phyloP scores from a whole-genome alignment of 495 filamentous ascomycete genomes.

The Penicillium alfredii region DNA sequence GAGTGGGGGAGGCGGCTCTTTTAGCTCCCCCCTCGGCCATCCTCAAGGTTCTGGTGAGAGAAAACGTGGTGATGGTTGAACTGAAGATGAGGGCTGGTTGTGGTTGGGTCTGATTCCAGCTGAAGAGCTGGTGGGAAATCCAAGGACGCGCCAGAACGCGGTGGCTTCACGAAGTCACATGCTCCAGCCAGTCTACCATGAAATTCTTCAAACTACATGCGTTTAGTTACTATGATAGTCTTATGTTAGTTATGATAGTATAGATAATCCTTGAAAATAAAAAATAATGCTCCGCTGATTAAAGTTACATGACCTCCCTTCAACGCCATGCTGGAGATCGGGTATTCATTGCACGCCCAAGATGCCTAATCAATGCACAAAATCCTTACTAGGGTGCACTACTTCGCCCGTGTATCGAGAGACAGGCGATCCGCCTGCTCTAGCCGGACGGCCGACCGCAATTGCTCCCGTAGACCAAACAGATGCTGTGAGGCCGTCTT shows the following conservation, averaged over 20 bases:
- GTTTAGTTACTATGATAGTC: no score
- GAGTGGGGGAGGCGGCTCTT: conserved; percentile 29
- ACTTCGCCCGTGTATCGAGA: conserved; percentile 59
- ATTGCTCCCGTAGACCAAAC: conserved; percentile 51
- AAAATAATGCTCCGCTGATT: no score
- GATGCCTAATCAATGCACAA: no score
- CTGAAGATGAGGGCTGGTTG: background rate
- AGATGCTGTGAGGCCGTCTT: conserved; percentile 54
- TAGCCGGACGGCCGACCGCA: conserved; percentile 61
- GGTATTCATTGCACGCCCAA: no score
- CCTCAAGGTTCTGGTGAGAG: conserved; percentile 16
- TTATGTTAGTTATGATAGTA: no score
- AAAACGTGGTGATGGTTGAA: conserved; percentile 11
- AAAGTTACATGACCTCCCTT: no score
- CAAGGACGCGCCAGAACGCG: conserved; percentile 26
- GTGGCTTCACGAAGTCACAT: conserved; percentile 43
- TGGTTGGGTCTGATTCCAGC: background rate
- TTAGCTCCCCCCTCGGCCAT: conserved; percentile 35
- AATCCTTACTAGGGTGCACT: conserved; percentile 2
- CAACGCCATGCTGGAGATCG: no score
- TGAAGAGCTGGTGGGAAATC: background rate
- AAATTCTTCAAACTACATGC: no score
- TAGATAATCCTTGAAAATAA: no score
- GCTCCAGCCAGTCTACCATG: conserved; percentile 19
- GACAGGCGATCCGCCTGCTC: conserved; percentile 57